Conservation (phyloP, 108 stramenopile species). For the Nitzschia palea region DNA sequence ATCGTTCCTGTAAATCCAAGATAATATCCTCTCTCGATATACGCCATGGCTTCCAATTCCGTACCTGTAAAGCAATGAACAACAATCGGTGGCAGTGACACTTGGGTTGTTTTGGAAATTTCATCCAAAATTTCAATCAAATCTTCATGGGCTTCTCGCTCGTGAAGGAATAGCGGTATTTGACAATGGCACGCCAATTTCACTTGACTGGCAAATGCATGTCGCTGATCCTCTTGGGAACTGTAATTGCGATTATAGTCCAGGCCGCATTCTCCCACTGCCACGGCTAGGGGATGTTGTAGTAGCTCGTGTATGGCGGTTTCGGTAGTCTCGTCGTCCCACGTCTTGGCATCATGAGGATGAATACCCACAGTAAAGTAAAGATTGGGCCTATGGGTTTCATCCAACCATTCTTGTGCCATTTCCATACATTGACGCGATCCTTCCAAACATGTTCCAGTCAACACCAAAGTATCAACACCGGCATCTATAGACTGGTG, state of each 20-base stretch:
- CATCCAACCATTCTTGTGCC: conserved; percentile 39
- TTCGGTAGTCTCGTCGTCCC: conserved; percentile 4
- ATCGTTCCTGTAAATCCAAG: conserved; percentile 57
- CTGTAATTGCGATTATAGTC: conserved; percentile 57
- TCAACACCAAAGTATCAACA: conserved; percentile 45
- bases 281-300: conserved; percentile 40
- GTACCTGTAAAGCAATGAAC: conserved; percentile 61
- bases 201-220: conserved; percentile 52
- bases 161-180: conserved; percentile 54
- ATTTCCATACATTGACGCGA: conserved; percentile 37
- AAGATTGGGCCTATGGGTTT: conserved; percentile 32
- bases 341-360: conserved; percentile 56
- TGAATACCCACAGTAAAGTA: conserved; percentile 47
- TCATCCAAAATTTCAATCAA: conserved; percentile 44
- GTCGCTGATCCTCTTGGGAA: conserved; percentile 36
- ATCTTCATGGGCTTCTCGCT: conserved; percentile 48
- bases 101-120: not conserved
- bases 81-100: conserved; percentile 40
- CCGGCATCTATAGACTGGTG: conserved; percentile 44
- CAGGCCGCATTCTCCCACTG: conserved; percentile 55
- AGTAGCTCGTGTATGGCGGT: conserved; percentile 4
- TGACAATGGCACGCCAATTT: conserved; percentile 39
- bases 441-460: conserved; percentile 33
- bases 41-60: conserved; percentile 38
- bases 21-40: conserved; percentile 47